Base-by-base conservation (phyloP, 352 stramenopile genomes). In the Phytophthora uliginosa region DNA sequence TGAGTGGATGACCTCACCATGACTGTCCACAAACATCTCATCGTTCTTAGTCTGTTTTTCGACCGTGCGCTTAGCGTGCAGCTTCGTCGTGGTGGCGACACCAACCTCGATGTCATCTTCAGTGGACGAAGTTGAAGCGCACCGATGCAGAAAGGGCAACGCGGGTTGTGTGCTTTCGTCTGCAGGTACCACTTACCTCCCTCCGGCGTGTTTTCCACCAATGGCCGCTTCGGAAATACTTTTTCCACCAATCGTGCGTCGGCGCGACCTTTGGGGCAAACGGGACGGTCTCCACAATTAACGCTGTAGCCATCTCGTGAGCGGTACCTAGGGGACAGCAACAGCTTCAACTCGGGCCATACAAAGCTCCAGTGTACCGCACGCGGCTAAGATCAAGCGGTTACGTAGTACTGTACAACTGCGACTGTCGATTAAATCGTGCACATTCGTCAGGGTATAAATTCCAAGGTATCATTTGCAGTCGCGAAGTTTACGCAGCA, bases 201-300 rank as follows among this genome's bases (percentile, higher is more conserved):
- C 33, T 38, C 33, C 33, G 7, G 10, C 10, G 8, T 13, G 15
- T 31, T 66, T 72, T 62, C 31, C 26, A 36, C 58, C 58, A 72
- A 72, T 72, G 28, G 26, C 20, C 38, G 31, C 59, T 24, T 13
- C 18, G 7, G 10, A 4, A 31, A 7, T 15, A n/a, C 2, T 24
- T 53, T 61, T 53, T 69, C 48, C 54, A 22, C 56, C 50, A 76
- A 73, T 76, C 24, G 48, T 54, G 10, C 13, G 10, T 28, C 34
- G 0, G 17, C 50, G 24, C 50, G 69, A 67, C 55, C 62, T 71
- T 72, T 76, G 48, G 47, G 33, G n/a, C 48, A 73, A 76, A 77
- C 59, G 65, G 22, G 50, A 47, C 52, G 31, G 31, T 24, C 59
- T 48, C 40, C 40, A 48, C 40, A 48, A 48, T 48, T 15, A 48